Conservation (phyloP, 148 eudicot species). For the Chenopodium berlandieri region DNA sequence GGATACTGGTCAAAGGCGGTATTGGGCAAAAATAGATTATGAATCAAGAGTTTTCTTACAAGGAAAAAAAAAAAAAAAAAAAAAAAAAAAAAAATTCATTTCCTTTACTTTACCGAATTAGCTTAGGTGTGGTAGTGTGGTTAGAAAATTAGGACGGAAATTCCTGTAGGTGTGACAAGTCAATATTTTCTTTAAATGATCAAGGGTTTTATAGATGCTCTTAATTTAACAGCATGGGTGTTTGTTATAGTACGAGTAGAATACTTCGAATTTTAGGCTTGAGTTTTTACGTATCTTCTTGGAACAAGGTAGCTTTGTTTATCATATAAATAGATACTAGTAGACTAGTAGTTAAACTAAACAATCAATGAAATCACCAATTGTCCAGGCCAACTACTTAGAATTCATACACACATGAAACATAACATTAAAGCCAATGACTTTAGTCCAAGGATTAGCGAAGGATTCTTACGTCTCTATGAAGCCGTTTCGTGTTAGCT, state of each 20-base stretch:
- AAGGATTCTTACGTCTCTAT: background rate
- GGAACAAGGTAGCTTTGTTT: background rate
- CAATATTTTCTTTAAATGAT: too few species aligned
- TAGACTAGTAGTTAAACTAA: background rate
- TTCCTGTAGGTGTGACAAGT: too few species aligned
- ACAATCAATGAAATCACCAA: background rate
- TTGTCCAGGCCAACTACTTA: background rate
- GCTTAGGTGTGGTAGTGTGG: too few species aligned
- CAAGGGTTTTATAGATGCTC: too few species aligned
- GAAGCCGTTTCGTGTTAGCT: background rate
- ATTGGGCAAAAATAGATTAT: too few species aligned
- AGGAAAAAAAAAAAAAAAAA: too few species aligned
- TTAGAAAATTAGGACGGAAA: too few species aligned
- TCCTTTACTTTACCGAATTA: too few species aligned
- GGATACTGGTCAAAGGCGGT: too few species aligned
- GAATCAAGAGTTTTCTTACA: too few species aligned
- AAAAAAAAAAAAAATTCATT: too few species aligned
- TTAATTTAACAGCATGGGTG: background rate
- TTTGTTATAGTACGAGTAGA: background rate
- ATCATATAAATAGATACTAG: background rate
- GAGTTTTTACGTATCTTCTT: background rate
- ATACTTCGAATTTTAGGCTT: background rate
- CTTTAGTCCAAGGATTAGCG: background rate
- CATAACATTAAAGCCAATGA: constrained; percentile 5
- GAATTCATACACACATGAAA: background rate